These are phyloP conservation scores for Cyclotella atomus DNA, from an alignment of 108 stramenopile species.

Conservation along the genomic window DNA sequence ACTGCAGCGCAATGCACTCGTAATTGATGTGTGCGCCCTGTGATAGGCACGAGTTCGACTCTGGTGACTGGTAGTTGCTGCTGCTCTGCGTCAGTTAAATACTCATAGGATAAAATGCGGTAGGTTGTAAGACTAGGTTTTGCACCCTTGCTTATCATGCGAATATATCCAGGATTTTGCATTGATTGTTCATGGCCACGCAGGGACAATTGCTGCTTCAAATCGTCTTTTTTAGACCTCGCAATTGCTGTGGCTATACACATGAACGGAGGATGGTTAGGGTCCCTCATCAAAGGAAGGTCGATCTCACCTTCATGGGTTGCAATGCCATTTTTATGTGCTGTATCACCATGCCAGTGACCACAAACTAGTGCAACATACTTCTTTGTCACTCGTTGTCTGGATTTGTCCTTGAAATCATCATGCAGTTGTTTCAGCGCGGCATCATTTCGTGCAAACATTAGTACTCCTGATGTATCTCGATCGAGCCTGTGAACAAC, in stretches of 20 bases:
- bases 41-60: slow-evolving; percentile 56
- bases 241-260: slow-evolving; percentile 53
- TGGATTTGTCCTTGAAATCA: slow-evolving; percentile 56
- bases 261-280: slow-evolving; percentile 71
- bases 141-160: slow-evolving; percentile 59
- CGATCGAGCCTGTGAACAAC: slow-evolving; percentile 78
- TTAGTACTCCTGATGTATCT: slow-evolving; percentile 73
- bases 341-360: slow-evolving; percentile 14
- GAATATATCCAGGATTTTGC: slow-evolving; percentile 56
- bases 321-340: slow-evolving; percentile 9
- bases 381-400: slow-evolving; percentile 17
- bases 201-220: slow-evolving; percentile 4
- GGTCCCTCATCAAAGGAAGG: slow-evolving; percentile 72
- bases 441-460: slow-evolving; percentile 59
- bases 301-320: slow-evolving; percentile 70
- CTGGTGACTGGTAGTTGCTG: slow-evolving; percentile 53
- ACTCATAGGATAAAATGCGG: slow-evolving; percentile 53
- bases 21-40: slow-evolving; percentile 82
- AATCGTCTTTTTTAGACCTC: slow-evolving; percentile 1
- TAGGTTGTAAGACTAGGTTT: slow-evolving; percentile 62
- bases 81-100: slow-evolving; percentile 19
- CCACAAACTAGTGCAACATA: slow-evolving; percentile 43
- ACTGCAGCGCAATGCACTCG: slow-evolving; percentile 80
- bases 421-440: slow-evolving; percentile 58
- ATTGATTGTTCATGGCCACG: not conserved